Base-by-base conservation (phyloP, 2,329 filamentous ascomycete genomes). In the Tolypocladium cylindrosporum region DNA sequence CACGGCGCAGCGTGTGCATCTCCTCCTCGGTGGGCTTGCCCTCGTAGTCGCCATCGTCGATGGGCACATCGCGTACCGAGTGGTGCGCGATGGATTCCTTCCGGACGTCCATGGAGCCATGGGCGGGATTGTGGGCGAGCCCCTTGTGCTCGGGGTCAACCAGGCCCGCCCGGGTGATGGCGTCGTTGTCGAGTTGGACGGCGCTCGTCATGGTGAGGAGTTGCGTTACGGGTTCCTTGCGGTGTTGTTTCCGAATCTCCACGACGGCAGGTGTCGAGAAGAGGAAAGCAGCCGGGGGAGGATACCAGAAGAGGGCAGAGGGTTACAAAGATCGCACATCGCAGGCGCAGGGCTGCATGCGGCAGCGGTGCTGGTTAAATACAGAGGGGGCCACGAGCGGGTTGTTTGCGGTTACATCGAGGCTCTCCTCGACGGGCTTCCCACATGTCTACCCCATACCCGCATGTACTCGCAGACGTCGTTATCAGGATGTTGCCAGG, bases 11-110 rank as follows among this genome's bases (percentile, higher is more conserved):
- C 0, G 82, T 85, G 16, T 62, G 68, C 60, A 84, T 70, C 61
- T 88, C 85, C 67, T 88, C 84, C 39, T 82, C 79, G 8, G 83
- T 87, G 3, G 84, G 84, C 60, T 69, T 72, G 64, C 72, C 69
- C 55, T 67, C 72, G 48, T 52, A 52, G 2, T 52, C 48, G 0
- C 36, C 48, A 7, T 52, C 48, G 19, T 52, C 48, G 48, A 52
- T 19, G 40, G 63, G 61, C 55, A 63, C 59, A 6, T 64, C 61
- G 31, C 11, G 31, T n/a, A 56, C 41, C 24, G 58, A 56, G 27
- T 63, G 53, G 34, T 64, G 54, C 48, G 63, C 45, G 45, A 59
- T 41, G 16, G 63, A 58, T 41, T 56, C 55, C 58, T 65, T 64
- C 55, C 55, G 50, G 10, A 64, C 57, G 54, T 72, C 67, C 27